Evolutionary conservation across 2,329 filamentous ascomycete genomes (phyloP).

Genomic region (Emydomyces testavorans): DNA sequence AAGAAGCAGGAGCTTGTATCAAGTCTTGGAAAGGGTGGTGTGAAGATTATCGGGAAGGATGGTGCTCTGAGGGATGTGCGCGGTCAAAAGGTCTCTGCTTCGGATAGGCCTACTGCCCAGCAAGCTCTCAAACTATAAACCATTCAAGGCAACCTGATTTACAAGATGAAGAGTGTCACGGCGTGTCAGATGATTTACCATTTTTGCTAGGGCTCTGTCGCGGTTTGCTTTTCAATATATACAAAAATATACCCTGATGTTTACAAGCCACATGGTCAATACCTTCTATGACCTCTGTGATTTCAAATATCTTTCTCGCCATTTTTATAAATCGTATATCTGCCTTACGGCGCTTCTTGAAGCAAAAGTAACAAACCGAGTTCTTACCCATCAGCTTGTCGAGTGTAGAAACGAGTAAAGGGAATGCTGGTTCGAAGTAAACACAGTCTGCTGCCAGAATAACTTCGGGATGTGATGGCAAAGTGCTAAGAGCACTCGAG

Average conservation of each 20-base stretch:
- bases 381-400: constrained; percentile 55
- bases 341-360: constrained; percentile 79
- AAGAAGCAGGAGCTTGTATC: constrained; percentile 48
- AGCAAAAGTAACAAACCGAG: constrained; percentile 75
- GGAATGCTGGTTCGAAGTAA: constrained; percentile 93
- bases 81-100: constrained; percentile 55
- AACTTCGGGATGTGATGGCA: constrained; percentile 52
- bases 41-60: constrained; percentile 84
- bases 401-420: constrained; percentile 69
- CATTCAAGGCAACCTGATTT: neutral
- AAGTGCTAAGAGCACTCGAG: constrained; percentile 29
- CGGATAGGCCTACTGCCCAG: constrained; percentile 19
- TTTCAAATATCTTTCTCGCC: constrained; percentile 54
- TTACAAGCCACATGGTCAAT: constrained; percentile 26
- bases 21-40: constrained; percentile 69
- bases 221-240: constrained; percentile 17
- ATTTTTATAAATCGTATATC: constrained; percentile 64
- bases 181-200: constrained; percentile 3
- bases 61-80: constrained; percentile 75
- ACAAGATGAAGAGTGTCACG: constrained; percentile 1
- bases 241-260: constrained; percentile 33
- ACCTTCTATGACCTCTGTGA: constrained; percentile 52
- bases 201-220: neutral
- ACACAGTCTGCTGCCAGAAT: constrained; percentile 94
- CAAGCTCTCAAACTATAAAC: constrained; percentile 30